Evolutionary conservation across 345 rosid species (phyloP), one percentile per base, ranked within the genome.

Genomic region (Aethionema arabicum): DNA sequence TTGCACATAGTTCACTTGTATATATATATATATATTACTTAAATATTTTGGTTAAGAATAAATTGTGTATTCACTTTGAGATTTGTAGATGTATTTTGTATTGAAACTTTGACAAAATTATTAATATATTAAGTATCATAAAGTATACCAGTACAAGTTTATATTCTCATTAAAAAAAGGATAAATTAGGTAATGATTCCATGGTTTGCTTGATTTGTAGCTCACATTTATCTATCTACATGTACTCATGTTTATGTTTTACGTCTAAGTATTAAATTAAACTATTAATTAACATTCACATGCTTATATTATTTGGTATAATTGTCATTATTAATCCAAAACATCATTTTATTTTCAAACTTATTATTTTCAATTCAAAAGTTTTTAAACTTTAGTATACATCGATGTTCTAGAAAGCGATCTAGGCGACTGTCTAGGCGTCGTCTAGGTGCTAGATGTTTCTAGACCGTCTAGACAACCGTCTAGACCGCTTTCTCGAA

Each of bases 231-330:
- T 51, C 50, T 61, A 61, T 61, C 67, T 69, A 69, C 35, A 61
- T 56, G 73, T 61, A 61, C 67, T 54, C 61, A 46, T n/a, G 50
- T 69, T 31, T 61, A 46, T n/a, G 50, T 69, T 31, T 61, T 69
- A 69, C 67, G 67, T 57, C 44, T 38, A 69, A 61, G 56, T 69
- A 53, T 46, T 32, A 15, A 1, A 32, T 61, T 32, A 60, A 27
- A 33, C 43, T 50, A 52, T 51, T 11, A 52, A 38, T 52, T 60
- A 60, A 52, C 49, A 52, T 37, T 40, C 58, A 14, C 36, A 40
- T 49, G 27, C 51, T 49, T 37, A 5, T 52, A 21, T 35, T 38
- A 42, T 48, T 8, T 66, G 51, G 15, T 49, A 35, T 27, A 51
- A 12, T 39, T 32, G 16, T 45, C 39, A 59, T 35, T 68, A 52